Evolutionary conservation across 2,329 filamentous ascomycete species (phyloP).

Genomic region (Aspergillus caelatus): DNA sequence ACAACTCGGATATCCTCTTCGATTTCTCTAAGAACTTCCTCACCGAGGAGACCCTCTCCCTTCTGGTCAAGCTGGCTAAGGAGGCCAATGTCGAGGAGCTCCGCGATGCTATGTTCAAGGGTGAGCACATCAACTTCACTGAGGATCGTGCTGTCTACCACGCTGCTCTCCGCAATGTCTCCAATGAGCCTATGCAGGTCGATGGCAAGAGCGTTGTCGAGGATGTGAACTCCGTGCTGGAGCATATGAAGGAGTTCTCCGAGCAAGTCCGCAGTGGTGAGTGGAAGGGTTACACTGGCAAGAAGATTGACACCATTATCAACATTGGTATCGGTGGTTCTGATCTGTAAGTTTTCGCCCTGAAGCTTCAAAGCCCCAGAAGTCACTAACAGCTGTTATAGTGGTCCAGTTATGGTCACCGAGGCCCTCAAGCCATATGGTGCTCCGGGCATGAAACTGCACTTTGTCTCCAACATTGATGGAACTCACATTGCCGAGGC

Average conservation of each 20-base stretch:
- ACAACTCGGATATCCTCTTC: constrained; percentile 86
- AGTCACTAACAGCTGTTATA: constrained; percentile 41
- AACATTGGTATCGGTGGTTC: constrained; percentile 98
- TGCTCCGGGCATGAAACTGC: constrained; percentile 79
- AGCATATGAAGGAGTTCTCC: constrained; percentile 98
- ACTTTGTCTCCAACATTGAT: constrained; percentile 99
- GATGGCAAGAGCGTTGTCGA: constrained; percentile 93
- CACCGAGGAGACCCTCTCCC: constrained; percentile 84
- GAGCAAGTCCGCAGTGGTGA: constrained; percentile 91
- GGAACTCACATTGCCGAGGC: constrained; percentile 97
- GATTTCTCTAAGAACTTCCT: constrained; percentile 99
- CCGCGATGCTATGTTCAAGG: constrained; percentile 95
- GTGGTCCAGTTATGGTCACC: constrained; percentile 97
- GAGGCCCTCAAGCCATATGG: constrained; percentile 96
- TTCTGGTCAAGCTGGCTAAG: constrained; percentile 86
- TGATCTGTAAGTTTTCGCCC: constrained; percentile 73
- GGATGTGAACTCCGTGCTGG: constrained; percentile 84
- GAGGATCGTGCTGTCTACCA: constrained; percentile 96
- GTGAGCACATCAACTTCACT: constrained; percentile 99
- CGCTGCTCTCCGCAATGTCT: constrained; percentile 86
- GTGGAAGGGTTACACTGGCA: constrained; percentile 97
- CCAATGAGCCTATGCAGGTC: constrained; percentile 78
- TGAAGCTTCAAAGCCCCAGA: neutral
- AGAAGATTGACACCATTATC: constrained; percentile 94
- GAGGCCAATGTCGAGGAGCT: constrained; percentile 91